A percentile compares a stretch with the other conserved stretches of the same genome.
Evolutionary conservation across 176 grass and related monocot species (phyloP).

Genomic region (Raddia distichophylla): DNA sequence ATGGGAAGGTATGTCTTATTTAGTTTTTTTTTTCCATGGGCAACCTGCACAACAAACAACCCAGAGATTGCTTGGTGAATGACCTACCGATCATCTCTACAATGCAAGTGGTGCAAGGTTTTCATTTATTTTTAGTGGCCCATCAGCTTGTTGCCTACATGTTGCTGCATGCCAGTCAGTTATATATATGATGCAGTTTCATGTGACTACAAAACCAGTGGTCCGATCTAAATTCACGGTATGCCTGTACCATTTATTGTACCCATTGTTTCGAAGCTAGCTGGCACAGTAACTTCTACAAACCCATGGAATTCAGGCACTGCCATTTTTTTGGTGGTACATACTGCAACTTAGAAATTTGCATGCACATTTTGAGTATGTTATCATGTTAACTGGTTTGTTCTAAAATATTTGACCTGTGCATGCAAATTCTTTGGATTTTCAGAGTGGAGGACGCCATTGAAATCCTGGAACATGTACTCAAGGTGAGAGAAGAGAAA

Average conservation of each 20-base stretch:
- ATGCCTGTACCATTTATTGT: neutral
- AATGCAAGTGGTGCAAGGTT: neutral
- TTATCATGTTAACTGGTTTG: too few relatives aligned
- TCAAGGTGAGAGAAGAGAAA: conserved; percentile 93
- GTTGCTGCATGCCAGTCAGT: conserved; percentile 21
- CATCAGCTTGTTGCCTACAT: conserved; percentile 25
- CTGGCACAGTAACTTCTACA: neutral
- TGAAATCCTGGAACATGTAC: conserved; percentile 85
- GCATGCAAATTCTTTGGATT: neutral
- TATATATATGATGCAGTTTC: conserved; percentile 1
- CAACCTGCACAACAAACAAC: neutral
- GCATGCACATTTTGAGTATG: neutral
- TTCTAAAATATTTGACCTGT: neutral
- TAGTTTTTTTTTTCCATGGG: neutral
- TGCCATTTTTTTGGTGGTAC: neutral
- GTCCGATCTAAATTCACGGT: neutral
- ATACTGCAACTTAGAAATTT: neutral
- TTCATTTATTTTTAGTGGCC: conserved; percentile 25
- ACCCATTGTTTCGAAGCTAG: neutral
- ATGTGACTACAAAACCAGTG: neutral
- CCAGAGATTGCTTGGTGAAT: conserved; percentile 31
- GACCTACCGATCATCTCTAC: neutral
- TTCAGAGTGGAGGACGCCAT: conserved; percentile 93
- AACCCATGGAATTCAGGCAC: neutral
- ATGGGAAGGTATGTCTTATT: conserved; percentile 79